Evolutionary conservation across 495 filamentous ascomycete genomes (phyloP), one percentile per base, ranked within the genome.

Genomic region (Hypoxylon intermedium): DNA sequence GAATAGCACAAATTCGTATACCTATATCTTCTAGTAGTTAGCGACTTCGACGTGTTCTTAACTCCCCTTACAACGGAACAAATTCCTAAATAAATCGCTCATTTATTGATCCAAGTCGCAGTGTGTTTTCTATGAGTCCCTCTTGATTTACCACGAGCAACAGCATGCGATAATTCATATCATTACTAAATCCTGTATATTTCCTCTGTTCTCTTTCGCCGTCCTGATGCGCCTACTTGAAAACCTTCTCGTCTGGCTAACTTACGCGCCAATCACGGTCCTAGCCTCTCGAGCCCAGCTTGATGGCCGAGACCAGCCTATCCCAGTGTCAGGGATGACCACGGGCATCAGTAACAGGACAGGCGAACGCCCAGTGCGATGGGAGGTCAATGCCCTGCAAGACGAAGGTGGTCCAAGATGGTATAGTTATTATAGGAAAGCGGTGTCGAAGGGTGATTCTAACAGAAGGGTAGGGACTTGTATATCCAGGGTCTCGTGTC

Each of bases 401-500:
- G 44, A 63, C n/a, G 53, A 72, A 48, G 64, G 67, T 33, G 75
- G 74, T 2, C 74, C 76, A 30, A 66, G 71, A 63, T 76, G 76
- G 76, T 79, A 68, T 9, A 30, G 15, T 47, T 12, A 37, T 26
- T 30, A 28, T 38, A 52, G 40, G 28, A 55, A 31, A 47, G n/a
- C 16, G 43, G 21, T 45, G 41, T 55, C 18, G 59, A 53, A 7
- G 16, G 5, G 3, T 20, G 9, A 9, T 4, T 51, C 55, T 59
- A 12, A 59, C 40, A 3, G 18, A 43, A 13, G 20, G 30, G 5
- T 21, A 78, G 74, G 75, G 72, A 78, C 24, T 64, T 81, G 19
- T 79, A 78, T 65, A 74, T 83, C 19, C 74, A 75, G 46, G 76
- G 73, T 11, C 66, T 80, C 15, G 67, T 65, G 7, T 60, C 70